Base-by-base conservation (phyloP, 495 filamentous ascomycete species). In the Annulohypoxylon moriforme region DNA sequence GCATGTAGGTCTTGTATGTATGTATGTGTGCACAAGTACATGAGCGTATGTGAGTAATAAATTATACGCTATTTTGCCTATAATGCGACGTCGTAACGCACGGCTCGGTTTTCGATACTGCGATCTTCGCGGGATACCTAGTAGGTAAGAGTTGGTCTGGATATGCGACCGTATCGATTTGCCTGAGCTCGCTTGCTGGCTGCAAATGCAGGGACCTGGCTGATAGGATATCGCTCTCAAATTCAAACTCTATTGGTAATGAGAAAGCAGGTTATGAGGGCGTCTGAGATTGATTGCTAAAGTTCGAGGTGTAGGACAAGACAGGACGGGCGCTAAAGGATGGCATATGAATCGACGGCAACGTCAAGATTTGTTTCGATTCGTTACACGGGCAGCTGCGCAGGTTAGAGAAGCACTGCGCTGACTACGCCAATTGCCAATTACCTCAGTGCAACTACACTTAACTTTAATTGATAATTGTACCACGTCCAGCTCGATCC, bases 361-460 rank as follows among this genome's bases (percentile, higher is more conserved):
- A 50, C 31, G n/a, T 38, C 29, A 31, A 24, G 52, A 44, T 22
- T 47, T 34, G 64, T 64, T 64, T 64, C 60, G 40, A 64, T 44
- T 27, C 20, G 60, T 64, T 14, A 49, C 62, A 34, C 52, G 9
- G 13, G 27, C 27, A 22, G 46, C 16, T 49, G 46, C 10, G 11
- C 46, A 49, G 18, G 24, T 29, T 9, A 44, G 36, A 44, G 36
- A 13, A 40, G 36, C 36, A 42, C 57, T 57, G 53, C 53, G 53
- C n/a, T 64, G n/a, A 20, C 8, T 7, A 7, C 8, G n/a, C 20
- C 22, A 22, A 22, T 47, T 22, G 13, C 46, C 46, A 11, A 49
- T 49, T 49, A 49, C 7, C 46, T 49, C 40, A 2, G 16, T 59
- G 56, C 20, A 50, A 50, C 61, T 64, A n/a, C 42, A 27, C 24